Percentiles rank a stretch among this genome's conserved stretches.
Evolutionary conservation across 1,284 basidiomycete species (phyloP).

Genomic region (Boletus smithii): DNA sequence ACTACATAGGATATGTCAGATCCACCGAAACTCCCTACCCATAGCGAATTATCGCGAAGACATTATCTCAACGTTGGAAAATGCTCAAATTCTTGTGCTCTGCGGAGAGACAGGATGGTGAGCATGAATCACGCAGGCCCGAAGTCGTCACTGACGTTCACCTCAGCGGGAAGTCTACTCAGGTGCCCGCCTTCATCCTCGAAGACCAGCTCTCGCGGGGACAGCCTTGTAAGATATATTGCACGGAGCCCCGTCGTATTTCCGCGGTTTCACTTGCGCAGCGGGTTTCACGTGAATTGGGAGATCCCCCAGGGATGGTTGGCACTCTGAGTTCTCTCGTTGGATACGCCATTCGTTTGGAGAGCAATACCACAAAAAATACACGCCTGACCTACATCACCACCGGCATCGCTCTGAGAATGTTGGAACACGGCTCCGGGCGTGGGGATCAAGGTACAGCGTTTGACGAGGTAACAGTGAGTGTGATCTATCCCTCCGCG

Average conservation of each 20-base stretch:
- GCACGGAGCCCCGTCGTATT: slow-evolving; percentile 95
- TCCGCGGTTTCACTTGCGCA: slow-evolving; percentile 97
- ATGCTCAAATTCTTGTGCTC: slow-evolving; percentile 87
- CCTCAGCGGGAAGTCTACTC: slow-evolving; percentile 92
- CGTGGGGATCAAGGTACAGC: slow-evolving; percentile 66
- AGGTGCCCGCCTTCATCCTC: slow-evolving; percentile 92
- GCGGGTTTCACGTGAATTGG: slow-evolving; percentile 91
- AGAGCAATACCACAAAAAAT: slow-evolving; percentile 80
- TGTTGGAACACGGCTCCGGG: slow-evolving; percentile 84
- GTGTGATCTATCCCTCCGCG: slow-evolving; percentile 18
- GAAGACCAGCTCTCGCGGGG: slow-evolving; percentile 87
- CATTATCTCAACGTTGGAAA: slow-evolving; percentile 72
- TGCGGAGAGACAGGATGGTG: slow-evolving; percentile 98
- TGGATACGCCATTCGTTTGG: slow-evolving; percentile 93
- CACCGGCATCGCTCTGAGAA: slow-evolving; percentile 94
- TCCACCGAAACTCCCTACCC: slow-evolving; percentile 75
- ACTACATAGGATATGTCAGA: slow-evolving; percentile 36
- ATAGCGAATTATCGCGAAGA: slow-evolving; percentile 82
- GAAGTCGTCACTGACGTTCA: slow-evolving; percentile 13
- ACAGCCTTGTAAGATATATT: slow-evolving; percentile 87
- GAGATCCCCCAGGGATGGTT: slow-evolving; percentile 79
- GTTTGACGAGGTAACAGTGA: slow-evolving; percentile 90
- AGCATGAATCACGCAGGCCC: slow-evolving; percentile 3
- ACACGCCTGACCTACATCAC: slow-evolving; percentile 87
- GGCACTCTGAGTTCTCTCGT: slow-evolving; percentile 82